phyloP scores from a whole-genome alignment of 805 yeast genomes.

The Starmera quercuum region DNA sequence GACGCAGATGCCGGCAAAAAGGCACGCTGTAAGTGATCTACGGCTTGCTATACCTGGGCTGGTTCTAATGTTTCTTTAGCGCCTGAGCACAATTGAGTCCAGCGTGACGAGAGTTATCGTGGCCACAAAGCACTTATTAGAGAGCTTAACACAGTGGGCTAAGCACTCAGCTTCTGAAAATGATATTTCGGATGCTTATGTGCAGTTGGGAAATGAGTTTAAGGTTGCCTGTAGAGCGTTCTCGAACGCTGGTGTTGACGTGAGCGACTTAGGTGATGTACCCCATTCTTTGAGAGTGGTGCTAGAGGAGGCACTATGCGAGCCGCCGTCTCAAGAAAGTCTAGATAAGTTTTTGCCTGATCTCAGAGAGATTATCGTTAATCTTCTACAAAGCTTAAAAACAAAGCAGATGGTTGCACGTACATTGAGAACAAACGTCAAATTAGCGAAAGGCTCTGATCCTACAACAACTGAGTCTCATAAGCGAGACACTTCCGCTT shows the following conservation, averaged over 20 bases:
- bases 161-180: slow-evolving; percentile 67
- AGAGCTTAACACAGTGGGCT: slow-evolving; percentile 87
- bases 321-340: slow-evolving; percentile 75
- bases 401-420: slow-evolving; percentile 61
- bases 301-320: slow-evolving; percentile 79
- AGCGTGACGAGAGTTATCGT: slow-evolving; percentile 74
- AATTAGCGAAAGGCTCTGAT: slow-evolving; percentile 11
- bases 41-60: no score
- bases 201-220: slow-evolving; percentile 88
- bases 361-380: slow-evolving; percentile 80
- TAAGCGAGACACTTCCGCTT: slow-evolving; percentile 4
- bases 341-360: slow-evolving; percentile 75
- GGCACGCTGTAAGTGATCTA: slow-evolving; percentile 19
- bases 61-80: not conserved
- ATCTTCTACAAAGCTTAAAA: slow-evolving; percentile 70
- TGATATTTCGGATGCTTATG: slow-evolving; percentile 86
- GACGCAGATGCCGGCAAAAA: no score
- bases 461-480: slow-evolving; percentile 5
- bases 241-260: slow-evolving; percentile 69
- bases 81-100: slow-evolving; percentile 57
- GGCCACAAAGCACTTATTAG: slow-evolving; percentile 84
- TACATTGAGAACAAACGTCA: slow-evolving; percentile 21
- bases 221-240: slow-evolving; percentile 79
- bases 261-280: slow-evolving; percentile 81
- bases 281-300: slow-evolving; percentile 75